These are phyloP conservation scores for Capronia epimyces DNA, from an alignment of 2,329 filamentous ascomycete species.

Conservation along the genomic window DNA sequence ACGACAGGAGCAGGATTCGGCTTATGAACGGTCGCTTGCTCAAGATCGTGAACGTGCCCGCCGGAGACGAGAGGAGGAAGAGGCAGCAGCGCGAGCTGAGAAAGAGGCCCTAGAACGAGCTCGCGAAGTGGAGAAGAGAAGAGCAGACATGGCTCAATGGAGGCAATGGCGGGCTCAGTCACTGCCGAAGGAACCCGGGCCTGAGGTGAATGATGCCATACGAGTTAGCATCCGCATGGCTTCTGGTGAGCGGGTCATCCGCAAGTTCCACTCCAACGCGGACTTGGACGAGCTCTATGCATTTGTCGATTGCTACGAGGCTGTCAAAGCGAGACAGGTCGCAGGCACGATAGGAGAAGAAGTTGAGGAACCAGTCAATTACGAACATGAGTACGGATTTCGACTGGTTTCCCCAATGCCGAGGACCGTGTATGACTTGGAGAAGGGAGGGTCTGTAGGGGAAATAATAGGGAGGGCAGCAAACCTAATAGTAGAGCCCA, in stretches of 20 bases:
- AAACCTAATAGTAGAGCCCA: slow-evolving; percentile 81
- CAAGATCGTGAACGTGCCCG: slow-evolving; percentile 79
- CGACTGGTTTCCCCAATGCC: slow-evolving; percentile 80
- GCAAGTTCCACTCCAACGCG: slow-evolving; percentile 65
- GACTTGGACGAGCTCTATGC: slow-evolving; percentile 86
- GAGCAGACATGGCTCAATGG: slow-evolving; percentile 63
- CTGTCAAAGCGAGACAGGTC: slow-evolving; percentile 44
- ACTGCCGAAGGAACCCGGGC: slow-evolving; percentile 62
- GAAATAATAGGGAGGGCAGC: slow-evolving; percentile 76
- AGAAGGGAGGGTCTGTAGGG: slow-evolving; percentile 60
- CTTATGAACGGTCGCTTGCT: slow-evolving; percentile 87
- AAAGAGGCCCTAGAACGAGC: slow-evolving; percentile 48
- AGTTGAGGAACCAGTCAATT: slow-evolving; percentile 56
- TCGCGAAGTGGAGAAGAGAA: slow-evolving; percentile 52
- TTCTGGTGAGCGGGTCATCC: slow-evolving; percentile 67
- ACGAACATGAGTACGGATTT: slow-evolving; percentile 79
- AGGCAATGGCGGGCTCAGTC: slow-evolving; percentile 67
- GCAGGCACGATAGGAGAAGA: slow-evolving; percentile 34
- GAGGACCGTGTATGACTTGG: slow-evolving; percentile 68
- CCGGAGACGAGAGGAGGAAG: slow-evolving; percentile 69
- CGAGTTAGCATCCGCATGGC: slow-evolving; percentile 60
- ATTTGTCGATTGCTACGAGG: slow-evolving; percentile 85
- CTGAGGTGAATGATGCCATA: slow-evolving; percentile 62
- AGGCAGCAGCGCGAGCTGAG: slow-evolving; percentile 55
- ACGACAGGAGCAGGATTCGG: slow-evolving; percentile 82